A percentile compares a stretch with the other conserved stretches of the same genome.
These are phyloP conservation scores for Serendipita indica DNA, from an alignment of 768 basidiomycete genomes.

Conservation along the genomic window DNA sequence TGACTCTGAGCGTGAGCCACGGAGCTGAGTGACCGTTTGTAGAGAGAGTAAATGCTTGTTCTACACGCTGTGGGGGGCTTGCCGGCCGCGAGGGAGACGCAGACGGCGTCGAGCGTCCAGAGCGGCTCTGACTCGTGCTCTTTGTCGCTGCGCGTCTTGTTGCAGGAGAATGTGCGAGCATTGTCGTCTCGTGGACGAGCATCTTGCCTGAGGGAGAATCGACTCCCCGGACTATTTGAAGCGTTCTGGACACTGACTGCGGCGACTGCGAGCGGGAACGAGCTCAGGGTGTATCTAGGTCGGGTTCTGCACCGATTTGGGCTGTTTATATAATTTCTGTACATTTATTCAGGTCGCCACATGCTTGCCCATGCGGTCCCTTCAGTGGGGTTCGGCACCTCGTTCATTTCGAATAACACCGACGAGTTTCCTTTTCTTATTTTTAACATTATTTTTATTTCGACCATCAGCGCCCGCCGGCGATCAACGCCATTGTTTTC, in stretches of 20 bases:
- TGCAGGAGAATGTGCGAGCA: neutral
- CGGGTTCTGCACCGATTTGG: too few relatives aligned
- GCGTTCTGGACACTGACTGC: neutral
- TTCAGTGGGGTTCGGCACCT: too few relatives aligned
- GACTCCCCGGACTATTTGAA: neutral
- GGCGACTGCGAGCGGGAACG: neutral
- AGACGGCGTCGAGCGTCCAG: neutral
- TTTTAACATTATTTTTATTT: too few relatives aligned
- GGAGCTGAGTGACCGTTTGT: neutral
- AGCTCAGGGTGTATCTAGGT: neutral
- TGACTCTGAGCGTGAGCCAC: conserved; percentile 9
- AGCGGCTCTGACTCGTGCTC: conserved; percentile 5
- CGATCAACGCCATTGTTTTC: neutral
- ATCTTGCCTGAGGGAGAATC: neutral
- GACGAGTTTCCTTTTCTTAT: too few relatives aligned
- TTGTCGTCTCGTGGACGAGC: neutral
- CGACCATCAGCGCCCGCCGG: too few relatives aligned
- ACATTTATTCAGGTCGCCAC: too few relatives aligned
- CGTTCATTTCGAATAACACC: too few relatives aligned
- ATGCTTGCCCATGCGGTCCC: too few relatives aligned
- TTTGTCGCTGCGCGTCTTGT: neutral
- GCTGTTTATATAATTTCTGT: too few relatives aligned
- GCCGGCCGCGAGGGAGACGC: neutral
- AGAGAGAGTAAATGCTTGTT: conserved; percentile 4
- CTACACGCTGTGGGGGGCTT: neutral